Evolutionary conservation across 306 rosid genomes (phyloP), one percentile per base, ranked within the genome.

Genomic region (Quercus gilva): DNA sequence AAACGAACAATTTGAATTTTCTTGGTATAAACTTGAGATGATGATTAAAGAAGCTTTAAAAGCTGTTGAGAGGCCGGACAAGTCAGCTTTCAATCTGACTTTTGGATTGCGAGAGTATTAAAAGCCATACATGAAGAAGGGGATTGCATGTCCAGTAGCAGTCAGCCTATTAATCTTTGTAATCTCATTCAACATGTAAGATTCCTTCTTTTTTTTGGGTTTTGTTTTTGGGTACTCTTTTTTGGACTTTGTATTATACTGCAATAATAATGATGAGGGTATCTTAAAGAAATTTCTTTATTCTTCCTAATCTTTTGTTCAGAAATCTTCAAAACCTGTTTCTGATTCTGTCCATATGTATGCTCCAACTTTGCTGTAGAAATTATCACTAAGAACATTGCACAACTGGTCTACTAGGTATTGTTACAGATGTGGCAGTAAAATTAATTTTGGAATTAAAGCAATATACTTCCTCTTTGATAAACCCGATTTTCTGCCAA

Each of bases 21-120:
- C 29, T 71, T 82, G 58, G 78, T 82, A 26, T 71, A 31, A 53
- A 71, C 55, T 19, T 72, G 13, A 26, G 64, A 77, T 26, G 69
- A 69, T 52, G 17, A 33, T 60, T 61, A 61, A 35, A 70, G 43
- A 17, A 56, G 71, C 83, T 52, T 37, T 17, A 17, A 31, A 21
- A 67, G 25, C n/a, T 25, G 61, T 53, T 0, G 65, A 68, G 69
- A 63, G 69, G 69, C 71, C 13, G 26, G 72, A 3, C 28, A 56
- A 49, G n/a, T 11, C 51, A 21, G 28, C 33, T 55, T 52, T 55
- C 49, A 0, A 64, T 64, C 43, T 4, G 33, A 63, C 31, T 17
- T 55, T 73, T 43, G 52, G 43, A 18, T 26, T 25, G 41, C 29
- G 70, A 76, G 31, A 65, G 45, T 64, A 63, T 63, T 78, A 65